Evolutionary conservation across 192 early-diverging fungal species (phyloP).

Genomic region (Linnemannia elongata): DNA sequence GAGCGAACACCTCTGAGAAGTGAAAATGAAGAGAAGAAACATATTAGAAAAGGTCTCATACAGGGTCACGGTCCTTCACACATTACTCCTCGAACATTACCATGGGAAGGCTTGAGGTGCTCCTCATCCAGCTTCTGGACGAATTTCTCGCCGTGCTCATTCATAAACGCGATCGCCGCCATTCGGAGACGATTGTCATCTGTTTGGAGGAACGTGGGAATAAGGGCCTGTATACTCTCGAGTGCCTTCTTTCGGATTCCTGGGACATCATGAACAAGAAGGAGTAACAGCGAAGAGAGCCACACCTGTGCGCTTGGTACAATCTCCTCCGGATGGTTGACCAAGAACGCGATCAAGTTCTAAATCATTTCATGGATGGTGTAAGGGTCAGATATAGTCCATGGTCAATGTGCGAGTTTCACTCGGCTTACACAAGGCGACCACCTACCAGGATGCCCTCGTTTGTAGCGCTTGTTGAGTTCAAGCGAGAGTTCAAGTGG

Average conservation of each 20-base stretch:
- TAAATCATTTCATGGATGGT: neutral
- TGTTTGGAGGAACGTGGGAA: slow-evolving; percentile 34
- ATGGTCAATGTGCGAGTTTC: neutral
- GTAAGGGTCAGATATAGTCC: neutral
- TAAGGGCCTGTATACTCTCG: slow-evolving; percentile 14
- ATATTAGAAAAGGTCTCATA: neutral
- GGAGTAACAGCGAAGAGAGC: slow-evolving; percentile 20
- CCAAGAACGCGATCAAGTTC: slow-evolving; percentile 17
- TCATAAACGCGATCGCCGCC: slow-evolving; percentile 21
- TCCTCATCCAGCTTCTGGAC: slow-evolving; percentile 10
- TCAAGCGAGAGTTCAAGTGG: slow-evolving; percentile 34
- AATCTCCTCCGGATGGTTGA: slow-evolving; percentile 26
- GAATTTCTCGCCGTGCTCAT: slow-evolving; percentile 19
- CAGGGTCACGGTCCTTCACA: neutral
- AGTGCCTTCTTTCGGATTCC: slow-evolving; percentile 40
- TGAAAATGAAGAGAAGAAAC: neutral
- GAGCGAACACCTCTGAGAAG: slow-evolving; percentile 42
- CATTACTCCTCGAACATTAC: neutral
- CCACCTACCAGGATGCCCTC: slow-evolving; percentile 23
- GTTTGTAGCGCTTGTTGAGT: slow-evolving; percentile 25
- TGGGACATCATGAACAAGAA: slow-evolving; percentile 17
- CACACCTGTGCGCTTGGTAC: slow-evolving; percentile 18
- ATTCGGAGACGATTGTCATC: slow-evolving; percentile 21
- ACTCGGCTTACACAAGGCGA: neutral
- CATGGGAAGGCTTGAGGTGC: slow-evolving; percentile 22